Percentiles rank a stretch among this genome's conserved stretches.
Evolutionary conservation across 257 asterid genomes (phyloP).

Genomic region (Capsicum chinense): DNA sequence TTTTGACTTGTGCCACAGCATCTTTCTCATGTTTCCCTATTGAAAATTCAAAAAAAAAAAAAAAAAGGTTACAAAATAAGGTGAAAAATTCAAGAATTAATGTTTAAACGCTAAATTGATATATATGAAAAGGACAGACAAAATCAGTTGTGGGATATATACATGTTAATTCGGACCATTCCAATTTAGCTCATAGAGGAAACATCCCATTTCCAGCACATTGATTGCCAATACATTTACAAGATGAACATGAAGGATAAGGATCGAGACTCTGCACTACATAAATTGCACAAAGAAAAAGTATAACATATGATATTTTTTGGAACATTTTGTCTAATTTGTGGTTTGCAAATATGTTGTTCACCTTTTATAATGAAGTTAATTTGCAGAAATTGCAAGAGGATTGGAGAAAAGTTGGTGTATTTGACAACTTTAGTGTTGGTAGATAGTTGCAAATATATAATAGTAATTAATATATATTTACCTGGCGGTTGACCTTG

Average conservation of each 20-base stretch:
- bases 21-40: not conserved
- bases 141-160: not conserved
- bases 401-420: not conserved
- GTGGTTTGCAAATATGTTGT: not conserved
- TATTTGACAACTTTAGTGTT: not conserved
- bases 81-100: not conserved
- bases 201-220: constrained; percentile 2
- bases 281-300: not conserved
- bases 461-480: not conserved
- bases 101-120: not conserved
- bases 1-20: not conserved
- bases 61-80: not conserved
- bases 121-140: not conserved
- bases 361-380: not conserved
- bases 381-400: not conserved
- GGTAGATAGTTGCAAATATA: not conserved
- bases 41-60: not conserved
- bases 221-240: not conserved
- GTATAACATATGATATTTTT: not conserved
- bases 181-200: not conserved
- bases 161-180: not conserved
- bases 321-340: not conserved
- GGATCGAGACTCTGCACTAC: not conserved
- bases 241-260: not conserved
- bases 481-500: not conserved